phyloP scores from a whole-genome alignment of 2,329 filamentous ascomycete genomes.

The Aphanoascus verrucosus region DNA sequence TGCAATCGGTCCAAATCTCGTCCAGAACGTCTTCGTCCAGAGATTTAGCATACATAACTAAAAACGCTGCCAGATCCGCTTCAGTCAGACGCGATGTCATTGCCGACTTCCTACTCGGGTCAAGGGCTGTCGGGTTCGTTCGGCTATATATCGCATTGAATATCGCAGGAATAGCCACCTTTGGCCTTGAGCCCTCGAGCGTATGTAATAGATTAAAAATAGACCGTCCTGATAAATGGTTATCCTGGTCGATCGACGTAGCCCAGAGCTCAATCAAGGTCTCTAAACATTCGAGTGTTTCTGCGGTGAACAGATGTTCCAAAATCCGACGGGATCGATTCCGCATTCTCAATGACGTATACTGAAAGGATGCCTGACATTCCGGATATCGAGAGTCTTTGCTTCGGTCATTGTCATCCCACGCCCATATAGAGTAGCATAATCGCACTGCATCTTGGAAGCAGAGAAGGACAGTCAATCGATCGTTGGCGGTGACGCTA shows the following conservation, averaged over 20 bases:
- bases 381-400: conserved; percentile 47
- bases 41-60: conserved; percentile 80
- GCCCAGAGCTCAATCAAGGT: conserved; percentile 80
- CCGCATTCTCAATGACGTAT: conserved; percentile 81
- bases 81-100: conserved; percentile 77
- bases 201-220: conserved; percentile 83
- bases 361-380: conserved; percentile 72
- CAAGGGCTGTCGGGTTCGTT: conserved; percentile 71
- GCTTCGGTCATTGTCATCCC: conserved; percentile 53
- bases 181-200: conserved; percentile 79
- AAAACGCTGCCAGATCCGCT: conserved; percentile 72
- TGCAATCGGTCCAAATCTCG: conserved; percentile 94
- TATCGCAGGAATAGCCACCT: conserved; percentile 82
- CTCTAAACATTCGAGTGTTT: conserved; percentile 86
- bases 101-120: conserved; percentile 71
- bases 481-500: conserved; percentile 79
- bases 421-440: conserved; percentile 90
- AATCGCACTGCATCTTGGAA: conserved; percentile 92
- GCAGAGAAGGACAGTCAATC: conserved; percentile 85
- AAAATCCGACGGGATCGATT: conserved; percentile 79
- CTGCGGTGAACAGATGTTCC: conserved; percentile 84
- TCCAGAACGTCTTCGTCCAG: conserved; percentile 96
- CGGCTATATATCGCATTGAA: conserved; percentile 96
- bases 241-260: conserved; percentile 38
- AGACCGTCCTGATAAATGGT: conserved; percentile 46